These are phyloP conservation scores for Oryza meyeriana DNA, from an alignment of 176 grass and related monocot genomes.

Conservation along the genomic window DNA sequence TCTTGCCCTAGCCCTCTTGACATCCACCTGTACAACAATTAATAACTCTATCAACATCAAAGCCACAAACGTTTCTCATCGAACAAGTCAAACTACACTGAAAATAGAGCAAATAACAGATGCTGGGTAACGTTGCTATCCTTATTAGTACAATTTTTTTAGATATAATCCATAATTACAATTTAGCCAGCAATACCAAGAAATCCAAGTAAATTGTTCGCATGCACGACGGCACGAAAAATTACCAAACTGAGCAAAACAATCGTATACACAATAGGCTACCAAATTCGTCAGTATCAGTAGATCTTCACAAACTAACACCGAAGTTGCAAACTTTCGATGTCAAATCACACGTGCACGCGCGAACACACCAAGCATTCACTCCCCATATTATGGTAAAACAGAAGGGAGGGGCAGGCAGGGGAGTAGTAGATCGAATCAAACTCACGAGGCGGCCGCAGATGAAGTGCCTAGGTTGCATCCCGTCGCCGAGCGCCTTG, in stretches of 20 bases:
- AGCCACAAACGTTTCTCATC: not conserved
- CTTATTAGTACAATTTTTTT: not conserved
- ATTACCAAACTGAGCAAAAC: not conserved
- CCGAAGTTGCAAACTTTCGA: not conserved
- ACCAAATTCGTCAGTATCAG: not conserved
- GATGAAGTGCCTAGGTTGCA: constrained; percentile 49
- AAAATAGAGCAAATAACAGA: not conserved
- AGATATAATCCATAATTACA: not conserved
- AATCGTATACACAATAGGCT: not conserved
- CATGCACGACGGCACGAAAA: not conserved
- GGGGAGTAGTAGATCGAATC: not conserved
- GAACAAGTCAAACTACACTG: not conserved
- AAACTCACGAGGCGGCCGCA: constrained; percentile 50
- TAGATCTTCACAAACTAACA: not conserved
- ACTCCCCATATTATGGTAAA: not conserved
- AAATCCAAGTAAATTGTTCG: not conserved
- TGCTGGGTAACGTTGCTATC: not conserved
- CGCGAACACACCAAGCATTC: not conserved
- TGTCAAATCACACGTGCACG: not conserved
- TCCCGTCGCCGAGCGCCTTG: constrained; percentile 52
- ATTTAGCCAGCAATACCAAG: not conserved
- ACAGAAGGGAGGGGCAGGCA: not conserved
- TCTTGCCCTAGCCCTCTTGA: constrained; percentile 64
- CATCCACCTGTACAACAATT: constrained; percentile 47
- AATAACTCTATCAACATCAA: not conserved